These are phyloP conservation scores for Blastocystis sp. DNA, from an alignment of 352 stramenopile species.

Conservation along the genomic window DNA sequence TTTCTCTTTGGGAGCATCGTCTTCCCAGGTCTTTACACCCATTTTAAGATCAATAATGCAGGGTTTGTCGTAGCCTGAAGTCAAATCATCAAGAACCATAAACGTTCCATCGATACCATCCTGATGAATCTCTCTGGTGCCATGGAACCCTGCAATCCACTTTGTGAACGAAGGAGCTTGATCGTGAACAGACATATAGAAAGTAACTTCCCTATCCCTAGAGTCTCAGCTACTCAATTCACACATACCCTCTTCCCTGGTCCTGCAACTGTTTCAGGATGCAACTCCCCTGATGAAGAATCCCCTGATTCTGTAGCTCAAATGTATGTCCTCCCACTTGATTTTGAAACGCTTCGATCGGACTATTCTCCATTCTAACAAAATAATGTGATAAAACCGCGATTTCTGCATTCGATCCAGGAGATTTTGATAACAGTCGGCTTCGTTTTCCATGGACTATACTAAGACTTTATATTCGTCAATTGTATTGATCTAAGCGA, in stretches of 20 bases:
- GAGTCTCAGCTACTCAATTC: not conserved
- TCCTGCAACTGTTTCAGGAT: constrained; percentile 51
- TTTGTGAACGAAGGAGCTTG: constrained; percentile 13
- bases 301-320: constrained; percentile 24
- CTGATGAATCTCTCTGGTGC: constrained; percentile 14
- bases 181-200: constrained; percentile 21
- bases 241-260: constrained; percentile 47
- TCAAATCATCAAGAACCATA: constrained; percentile 56
- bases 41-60: constrained; percentile 58
- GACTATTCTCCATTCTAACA: constrained; percentile 3
- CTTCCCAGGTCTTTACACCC: constrained; percentile 52
- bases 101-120: constrained; percentile 38
- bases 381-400: not conserved
- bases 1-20: constrained; percentile 55
- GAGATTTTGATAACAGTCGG: not conserved
- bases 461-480: too few species aligned
- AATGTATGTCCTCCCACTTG: constrained; percentile 56
- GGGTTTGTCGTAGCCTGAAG: constrained; percentile 18
- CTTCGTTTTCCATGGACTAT: too few species aligned
- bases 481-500: not conserved
- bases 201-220: constrained; percentile 40
- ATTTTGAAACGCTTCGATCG: constrained; percentile 45
- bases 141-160: constrained; percentile 45
- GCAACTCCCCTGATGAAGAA: constrained; percentile 38
- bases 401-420: not conserved